phyloP scores from a whole-genome alignment of 2,329 filamentous ascomycete genomes.

The Calonectria fujianensis region DNA sequence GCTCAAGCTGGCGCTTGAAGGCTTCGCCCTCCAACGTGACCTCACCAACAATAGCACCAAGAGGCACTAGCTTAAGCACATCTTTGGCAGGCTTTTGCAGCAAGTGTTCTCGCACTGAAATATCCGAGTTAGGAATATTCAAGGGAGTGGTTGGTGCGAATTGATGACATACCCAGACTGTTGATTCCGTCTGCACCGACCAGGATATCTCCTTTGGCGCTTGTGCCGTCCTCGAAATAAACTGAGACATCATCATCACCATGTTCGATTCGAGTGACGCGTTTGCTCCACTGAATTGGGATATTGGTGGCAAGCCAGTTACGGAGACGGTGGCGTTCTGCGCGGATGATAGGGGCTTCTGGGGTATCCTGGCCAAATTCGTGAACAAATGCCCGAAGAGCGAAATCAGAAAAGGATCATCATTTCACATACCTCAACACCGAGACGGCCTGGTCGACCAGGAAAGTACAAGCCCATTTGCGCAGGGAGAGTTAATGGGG shows the following conservation, averaged over 20 bases:
- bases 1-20: not conserved
- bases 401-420: not conserved
- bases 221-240: slow-evolving; percentile 1
- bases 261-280: not conserved
- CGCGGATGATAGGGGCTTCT: not conserved
- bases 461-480: not conserved
- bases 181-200: not conserved
- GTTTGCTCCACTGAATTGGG: not conserved
- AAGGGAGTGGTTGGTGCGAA: not conserved
- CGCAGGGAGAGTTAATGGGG: not conserved
- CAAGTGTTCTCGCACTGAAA: not conserved
- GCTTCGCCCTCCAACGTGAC: not conserved
- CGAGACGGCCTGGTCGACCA: not conserved
- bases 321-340: not conserved
- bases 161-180: not conserved
- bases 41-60: not conserved
- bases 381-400: not conserved
- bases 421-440: not conserved
- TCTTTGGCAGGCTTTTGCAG: not conserved
- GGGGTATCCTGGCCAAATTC: not conserved
- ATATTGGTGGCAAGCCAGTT: not conserved
- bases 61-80: not conserved
- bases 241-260: not conserved
- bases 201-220: not conserved
- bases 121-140: not conserved